Evolutionary conservation across 352 stramenopile genomes (phyloP).

Genomic region (Phytophthora quininea): DNA sequence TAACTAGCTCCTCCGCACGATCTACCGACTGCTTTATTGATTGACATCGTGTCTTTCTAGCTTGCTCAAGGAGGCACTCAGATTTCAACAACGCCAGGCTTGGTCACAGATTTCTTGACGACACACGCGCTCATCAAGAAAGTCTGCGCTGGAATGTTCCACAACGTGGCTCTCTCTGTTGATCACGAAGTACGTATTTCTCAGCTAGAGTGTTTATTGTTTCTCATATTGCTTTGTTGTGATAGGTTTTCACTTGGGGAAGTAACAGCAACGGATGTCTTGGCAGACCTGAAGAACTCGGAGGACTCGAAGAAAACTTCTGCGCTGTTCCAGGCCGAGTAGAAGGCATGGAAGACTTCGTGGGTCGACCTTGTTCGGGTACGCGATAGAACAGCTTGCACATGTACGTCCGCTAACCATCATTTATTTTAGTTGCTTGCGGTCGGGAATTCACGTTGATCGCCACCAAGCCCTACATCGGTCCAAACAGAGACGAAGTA

Average conservation of each 20-base stretch:
- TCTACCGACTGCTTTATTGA: background rate
- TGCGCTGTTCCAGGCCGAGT: slow-evolving; percentile 79
- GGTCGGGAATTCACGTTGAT: slow-evolving; percentile 93
- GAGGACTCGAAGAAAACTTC: slow-evolving; percentile 77
- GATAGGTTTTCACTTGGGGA: slow-evolving; percentile 92
- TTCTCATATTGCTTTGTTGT: background rate
- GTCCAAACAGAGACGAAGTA: slow-evolving; percentile 74
- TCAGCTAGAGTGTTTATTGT: background rate
- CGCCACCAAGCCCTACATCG: slow-evolving; percentile 93
- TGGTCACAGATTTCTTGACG: slow-evolving; percentile 84
- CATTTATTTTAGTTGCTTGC: slow-evolving; percentile 69
- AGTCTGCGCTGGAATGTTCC: slow-evolving; percentile 88
- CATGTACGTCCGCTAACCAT: background rate
- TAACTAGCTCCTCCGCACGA: slow-evolving; percentile 23
- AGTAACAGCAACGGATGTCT: slow-evolving; percentile 92
- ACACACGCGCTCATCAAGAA: slow-evolving; percentile 87
- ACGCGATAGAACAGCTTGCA: slow-evolving; percentile 10
- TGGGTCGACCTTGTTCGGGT: slow-evolving; percentile 78
- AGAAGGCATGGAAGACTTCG: slow-evolving; percentile 73
- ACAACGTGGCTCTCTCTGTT: slow-evolving; percentile 90
- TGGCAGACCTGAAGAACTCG: slow-evolving; percentile 74
- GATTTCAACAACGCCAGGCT: slow-evolving; percentile 63
- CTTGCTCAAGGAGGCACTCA: slow-evolving; percentile 78
- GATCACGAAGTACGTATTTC: slow-evolving; percentile 77
- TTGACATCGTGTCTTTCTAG: slow-evolving; percentile 24